phyloP scores from a whole-genome alignment of 306 rosid genomes.

The Cercis canadensis region DNA sequence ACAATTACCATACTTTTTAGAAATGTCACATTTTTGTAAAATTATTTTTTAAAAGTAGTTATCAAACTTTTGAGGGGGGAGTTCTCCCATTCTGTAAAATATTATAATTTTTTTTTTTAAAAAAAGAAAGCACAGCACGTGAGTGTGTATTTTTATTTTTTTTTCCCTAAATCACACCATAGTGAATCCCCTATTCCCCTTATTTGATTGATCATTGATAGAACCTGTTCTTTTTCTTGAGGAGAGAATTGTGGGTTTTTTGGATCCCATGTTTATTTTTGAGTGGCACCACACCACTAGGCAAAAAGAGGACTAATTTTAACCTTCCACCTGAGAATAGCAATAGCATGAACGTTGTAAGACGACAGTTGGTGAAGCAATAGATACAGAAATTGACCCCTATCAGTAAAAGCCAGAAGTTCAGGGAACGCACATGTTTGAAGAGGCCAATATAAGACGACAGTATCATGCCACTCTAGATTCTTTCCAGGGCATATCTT shows the following conservation, averaged over 20 bases:
- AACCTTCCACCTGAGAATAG: background rate
- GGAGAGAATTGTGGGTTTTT: background rate
- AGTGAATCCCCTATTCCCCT: too few species aligned
- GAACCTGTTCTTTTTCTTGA: too few species aligned
- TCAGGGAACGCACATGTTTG: background rate
- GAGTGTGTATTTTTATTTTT: too few species aligned
- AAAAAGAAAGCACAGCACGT: too few species aligned
- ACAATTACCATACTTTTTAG: too few species aligned
- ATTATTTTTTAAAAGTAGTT: too few species aligned
- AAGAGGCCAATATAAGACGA: constrained; percentile 16
- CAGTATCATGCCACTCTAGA: constrained; percentile 3
- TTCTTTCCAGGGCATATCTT: constrained; percentile 16
- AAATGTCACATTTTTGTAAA: too few species aligned
- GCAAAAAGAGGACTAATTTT: background rate
- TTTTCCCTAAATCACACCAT: too few species aligned
- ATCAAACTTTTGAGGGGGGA: too few species aligned
- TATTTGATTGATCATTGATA: too few species aligned
- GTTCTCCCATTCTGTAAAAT: too few species aligned
- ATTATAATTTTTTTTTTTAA: too few species aligned
- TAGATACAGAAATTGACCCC: constrained; percentile 4
- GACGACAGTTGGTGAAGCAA: background rate
- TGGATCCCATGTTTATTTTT: background rate
- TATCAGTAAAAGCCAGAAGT: background rate
- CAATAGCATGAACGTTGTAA: background rate
- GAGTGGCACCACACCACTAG: background rate